A percentile compares a stretch with the other conserved stretches of the same genome.
phyloP scores from a whole-genome alignment of 2,329 filamentous ascomycete genomes.

The Beauveria asiatica region DNA sequence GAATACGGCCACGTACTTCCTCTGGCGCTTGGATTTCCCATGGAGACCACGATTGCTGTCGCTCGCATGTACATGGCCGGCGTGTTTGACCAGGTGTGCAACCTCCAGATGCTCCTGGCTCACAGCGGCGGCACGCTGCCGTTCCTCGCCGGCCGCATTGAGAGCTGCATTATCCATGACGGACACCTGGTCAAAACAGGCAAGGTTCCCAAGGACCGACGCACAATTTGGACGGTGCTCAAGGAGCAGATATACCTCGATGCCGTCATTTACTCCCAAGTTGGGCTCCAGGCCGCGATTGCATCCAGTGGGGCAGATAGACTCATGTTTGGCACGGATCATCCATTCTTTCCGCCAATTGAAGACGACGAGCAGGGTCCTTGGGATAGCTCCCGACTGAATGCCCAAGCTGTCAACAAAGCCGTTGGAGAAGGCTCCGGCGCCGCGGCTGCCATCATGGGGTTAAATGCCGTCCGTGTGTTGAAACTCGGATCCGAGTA shows the following conservation, averaged over 20 bases:
- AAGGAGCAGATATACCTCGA: constrained; percentile 77
- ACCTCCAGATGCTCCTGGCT: constrained; percentile 67
- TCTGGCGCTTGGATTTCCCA: constrained; percentile 76
- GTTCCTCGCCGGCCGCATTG: constrained; percentile 79
- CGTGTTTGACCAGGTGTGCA: constrained; percentile 68
- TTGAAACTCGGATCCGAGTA: constrained; percentile 27
- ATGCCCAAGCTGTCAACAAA: constrained; percentile 42
- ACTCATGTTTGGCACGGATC: constrained; percentile 74
- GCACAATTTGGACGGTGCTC: constrained; percentile 48
- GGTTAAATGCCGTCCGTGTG: constrained; percentile 49
- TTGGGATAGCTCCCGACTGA: constrained; percentile 59
- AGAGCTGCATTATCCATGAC: constrained; percentile 81
- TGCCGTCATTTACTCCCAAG: constrained; percentile 73
- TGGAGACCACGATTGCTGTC: constrained; percentile 88
- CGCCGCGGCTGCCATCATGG: constrained; percentile 46
- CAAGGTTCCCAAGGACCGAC: constrained; percentile 37
- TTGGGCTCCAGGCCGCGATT: constrained; percentile 63
- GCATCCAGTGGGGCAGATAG: constrained; percentile 59
- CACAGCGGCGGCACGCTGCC: constrained; percentile 85
- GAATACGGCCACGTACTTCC: constrained; percentile 85
- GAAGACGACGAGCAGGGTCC: constrained; percentile 51
- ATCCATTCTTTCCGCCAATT: constrained; percentile 77
- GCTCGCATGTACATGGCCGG: constrained; percentile 80
- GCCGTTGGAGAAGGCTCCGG: constrained; percentile 38
- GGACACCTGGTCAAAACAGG: constrained; percentile 61